Conservation (phyloP, 305 asterid species). For the Fraxinus xanthoxyloides region DNA sequence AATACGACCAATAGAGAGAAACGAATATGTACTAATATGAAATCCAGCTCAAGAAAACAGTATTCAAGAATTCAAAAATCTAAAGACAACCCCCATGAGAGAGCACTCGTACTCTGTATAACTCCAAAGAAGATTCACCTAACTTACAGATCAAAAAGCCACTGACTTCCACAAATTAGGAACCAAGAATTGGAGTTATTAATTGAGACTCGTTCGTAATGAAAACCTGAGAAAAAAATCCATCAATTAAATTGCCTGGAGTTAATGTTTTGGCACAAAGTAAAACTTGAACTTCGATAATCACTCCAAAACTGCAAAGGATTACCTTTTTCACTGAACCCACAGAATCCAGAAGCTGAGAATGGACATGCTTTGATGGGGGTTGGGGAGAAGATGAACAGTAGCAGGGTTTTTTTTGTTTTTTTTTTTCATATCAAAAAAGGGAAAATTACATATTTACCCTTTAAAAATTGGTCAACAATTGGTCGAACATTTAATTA, state of each 20-base stretch:
- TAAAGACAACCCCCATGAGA: constrained; percentile 47
- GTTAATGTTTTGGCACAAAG: constrained; percentile 2
- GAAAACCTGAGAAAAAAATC: constrained; percentile 9
- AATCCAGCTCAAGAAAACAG: constrained; percentile 32
- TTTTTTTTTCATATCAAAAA: no score
- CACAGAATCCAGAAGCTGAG: constrained; percentile 22
- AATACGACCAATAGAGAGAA: constrained; percentile 12
- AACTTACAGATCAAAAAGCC: constrained; percentile 1
- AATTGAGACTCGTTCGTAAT: constrained; percentile 16
- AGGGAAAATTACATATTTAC: no score
- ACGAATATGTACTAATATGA: neutral
- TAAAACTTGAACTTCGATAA: constrained; percentile 22
- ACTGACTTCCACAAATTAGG: neutral
- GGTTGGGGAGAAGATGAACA: no score
- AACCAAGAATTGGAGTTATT: neutral
- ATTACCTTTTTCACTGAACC: constrained; percentile 8
- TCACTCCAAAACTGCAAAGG: constrained; percentile 14
- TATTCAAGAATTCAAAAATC: constrained; percentile 19
- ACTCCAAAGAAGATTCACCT: constrained; percentile 16
- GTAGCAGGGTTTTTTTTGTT: no score
- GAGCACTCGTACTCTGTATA: constrained; percentile 26
- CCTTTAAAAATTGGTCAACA: no score
- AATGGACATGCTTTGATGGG: no score
- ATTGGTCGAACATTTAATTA: no score
- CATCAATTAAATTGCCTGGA: constrained; percentile 27